These are phyloP conservation scores for Murraya koenigii DNA, from an alignment of 345 rosid species.

Conservation along the genomic window DNA sequence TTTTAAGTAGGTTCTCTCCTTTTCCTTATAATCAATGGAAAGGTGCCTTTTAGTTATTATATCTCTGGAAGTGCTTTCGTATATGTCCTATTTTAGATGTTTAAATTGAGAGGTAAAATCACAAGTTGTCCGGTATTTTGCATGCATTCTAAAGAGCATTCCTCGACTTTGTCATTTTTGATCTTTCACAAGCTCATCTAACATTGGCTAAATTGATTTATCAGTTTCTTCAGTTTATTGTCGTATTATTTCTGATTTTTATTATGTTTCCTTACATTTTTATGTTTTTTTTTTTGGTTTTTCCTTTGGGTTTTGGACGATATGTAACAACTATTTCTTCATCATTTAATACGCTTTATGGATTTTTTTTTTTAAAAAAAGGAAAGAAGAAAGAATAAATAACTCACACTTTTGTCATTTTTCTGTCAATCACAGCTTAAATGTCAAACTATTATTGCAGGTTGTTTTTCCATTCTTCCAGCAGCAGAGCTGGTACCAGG, in stretches of 20 bases:
- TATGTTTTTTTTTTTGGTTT: neutral
- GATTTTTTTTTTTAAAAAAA: no score
- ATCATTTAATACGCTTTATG: neutral
- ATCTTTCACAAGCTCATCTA: neutral
- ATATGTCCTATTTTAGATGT: neutral
- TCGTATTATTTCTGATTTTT: conserved; percentile 17
- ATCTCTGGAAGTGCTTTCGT: neutral
- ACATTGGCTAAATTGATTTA: neutral
- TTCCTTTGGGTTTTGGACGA: neutral
- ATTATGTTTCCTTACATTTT: neutral
- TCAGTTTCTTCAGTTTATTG: neutral
- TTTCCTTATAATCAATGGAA: neutral
- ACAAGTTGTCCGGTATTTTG: neutral
- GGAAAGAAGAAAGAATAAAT: no score
- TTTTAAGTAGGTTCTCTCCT: neutral
- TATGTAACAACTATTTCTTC: neutral
- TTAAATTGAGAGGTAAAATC: neutral
- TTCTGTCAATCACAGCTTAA: neutral
- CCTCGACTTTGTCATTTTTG: neutral
- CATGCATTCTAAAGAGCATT: neutral
- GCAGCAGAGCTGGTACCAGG: conserved; percentile 98
- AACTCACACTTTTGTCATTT: neutral
- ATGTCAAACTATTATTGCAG: conserved; percentile 38
- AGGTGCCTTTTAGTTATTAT: neutral
- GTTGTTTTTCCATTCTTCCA: conserved; percentile 94